A percentile compares a stretch with the other conserved stretches of the same genome.
These are phyloP conservation scores for Pseudogymnoascus sp. DNA, from an alignment of 2,329 filamentous ascomycete species.

Conservation along the genomic window DNA sequence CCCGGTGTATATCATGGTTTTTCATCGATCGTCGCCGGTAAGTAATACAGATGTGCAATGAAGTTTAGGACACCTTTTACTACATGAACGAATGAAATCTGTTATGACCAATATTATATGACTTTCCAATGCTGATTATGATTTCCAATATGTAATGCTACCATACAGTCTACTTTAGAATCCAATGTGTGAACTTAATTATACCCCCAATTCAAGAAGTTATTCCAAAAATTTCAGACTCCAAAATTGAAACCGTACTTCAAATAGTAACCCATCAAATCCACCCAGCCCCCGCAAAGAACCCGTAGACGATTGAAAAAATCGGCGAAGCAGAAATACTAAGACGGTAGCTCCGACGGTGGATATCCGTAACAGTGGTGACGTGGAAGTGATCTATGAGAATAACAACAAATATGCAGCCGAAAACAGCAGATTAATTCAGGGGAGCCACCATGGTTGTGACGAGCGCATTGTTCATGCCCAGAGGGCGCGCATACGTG, in stretches of 20 bases:
- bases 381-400: background rate
- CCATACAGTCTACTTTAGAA: background rate
- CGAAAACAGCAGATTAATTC: background rate
- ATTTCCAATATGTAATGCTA: background rate
- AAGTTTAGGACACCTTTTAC: constrained; percentile 1
- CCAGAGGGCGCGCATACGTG: background rate
- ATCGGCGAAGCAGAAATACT: too few relatives aligned
- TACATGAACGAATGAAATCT: constrained; percentile 2
- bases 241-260: background rate
- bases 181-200: background rate
- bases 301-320: background rate
- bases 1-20: constrained; percentile 4
- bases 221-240: background rate
- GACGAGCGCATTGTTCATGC: background rate
- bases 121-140: background rate
- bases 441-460: background rate
- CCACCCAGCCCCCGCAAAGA: background rate
- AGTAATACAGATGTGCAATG: constrained; percentile 5
- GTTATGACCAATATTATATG: background rate
- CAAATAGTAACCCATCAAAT: background rate
- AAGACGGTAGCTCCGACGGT: too few relatives aligned
- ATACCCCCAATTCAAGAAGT: background rate
- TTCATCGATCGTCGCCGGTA: constrained; percentile 5
- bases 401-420: background rate
- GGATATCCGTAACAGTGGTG: background rate